Evolutionary conservation across 148 eudicot genomes (phyloP).

Genomic region (Vaccinium macrocarpon): DNA sequence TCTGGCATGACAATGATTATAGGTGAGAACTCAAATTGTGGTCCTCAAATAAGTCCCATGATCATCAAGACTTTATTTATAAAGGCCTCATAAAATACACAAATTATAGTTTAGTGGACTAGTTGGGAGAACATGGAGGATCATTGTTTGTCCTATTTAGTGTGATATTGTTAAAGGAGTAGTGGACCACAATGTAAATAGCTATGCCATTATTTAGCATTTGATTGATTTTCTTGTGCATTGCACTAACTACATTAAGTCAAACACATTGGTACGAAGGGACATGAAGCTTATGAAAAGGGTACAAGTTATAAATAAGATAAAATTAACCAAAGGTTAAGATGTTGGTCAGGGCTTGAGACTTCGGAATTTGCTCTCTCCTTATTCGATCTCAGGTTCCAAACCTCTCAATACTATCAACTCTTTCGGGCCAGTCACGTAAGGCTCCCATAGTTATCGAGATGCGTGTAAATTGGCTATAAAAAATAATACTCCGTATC

Average conservation of each 20-base stretch:
- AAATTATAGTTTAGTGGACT: neutral
- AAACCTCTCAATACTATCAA: too few relatives aligned
- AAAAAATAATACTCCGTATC: too few relatives aligned
- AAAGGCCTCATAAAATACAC: neutral
- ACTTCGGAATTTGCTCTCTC: too few relatives aligned
- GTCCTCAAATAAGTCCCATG: conserved; percentile 5
- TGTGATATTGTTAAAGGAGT: neutral
- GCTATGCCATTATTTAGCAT: neutral
- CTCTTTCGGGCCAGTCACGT: too few relatives aligned
- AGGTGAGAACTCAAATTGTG: neutral
- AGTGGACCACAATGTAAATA: neutral
- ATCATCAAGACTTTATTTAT: neutral
- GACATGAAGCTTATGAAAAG: too few relatives aligned
- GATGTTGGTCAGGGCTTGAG: too few relatives aligned
- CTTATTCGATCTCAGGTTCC: too few relatives aligned
- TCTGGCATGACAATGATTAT: neutral
- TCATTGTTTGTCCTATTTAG: neutral
- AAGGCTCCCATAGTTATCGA: too few relatives aligned
- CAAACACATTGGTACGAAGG: neutral
- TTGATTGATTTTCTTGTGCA: neutral
- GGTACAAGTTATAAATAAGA: neutral
- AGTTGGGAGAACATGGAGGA: neutral
- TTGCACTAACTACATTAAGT: neutral
- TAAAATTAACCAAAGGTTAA: too few relatives aligned
- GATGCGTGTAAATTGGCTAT: too few relatives aligned